Percentiles rank a stretch among this genome's conserved stretches.
phyloP scores from a whole-genome alignment of 1,284 basidiomycete genomes.

The Earliella scabrosa region DNA sequence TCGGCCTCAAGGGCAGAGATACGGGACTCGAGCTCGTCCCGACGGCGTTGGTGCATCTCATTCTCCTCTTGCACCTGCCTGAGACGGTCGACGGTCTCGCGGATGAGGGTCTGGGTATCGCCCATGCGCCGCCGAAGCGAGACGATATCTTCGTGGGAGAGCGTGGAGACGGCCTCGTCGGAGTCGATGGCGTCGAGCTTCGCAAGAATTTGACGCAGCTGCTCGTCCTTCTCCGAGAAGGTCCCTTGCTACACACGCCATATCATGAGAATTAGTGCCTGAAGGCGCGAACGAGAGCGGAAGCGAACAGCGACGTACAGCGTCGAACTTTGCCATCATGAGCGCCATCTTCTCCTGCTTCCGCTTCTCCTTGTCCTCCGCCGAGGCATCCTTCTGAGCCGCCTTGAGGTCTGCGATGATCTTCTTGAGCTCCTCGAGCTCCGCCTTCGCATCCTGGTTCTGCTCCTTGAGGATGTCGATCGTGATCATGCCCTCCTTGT shows the following conservation, averaged over 20 bases:
- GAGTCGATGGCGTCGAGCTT: slow-evolving; percentile 83
- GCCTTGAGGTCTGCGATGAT: slow-evolving; percentile 81
- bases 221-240: slow-evolving; percentile 93
- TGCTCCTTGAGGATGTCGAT: slow-evolving; percentile 97
- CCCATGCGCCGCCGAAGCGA: slow-evolving; percentile 85
- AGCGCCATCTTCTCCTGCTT: slow-evolving; percentile 99
- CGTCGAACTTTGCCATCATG: slow-evolving; percentile 99
- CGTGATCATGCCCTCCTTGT: slow-evolving; percentile 94
- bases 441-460: slow-evolving; percentile 85
- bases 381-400: slow-evolving; percentile 83
- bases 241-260: slow-evolving; percentile 66
- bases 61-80: slow-evolving; percentile 92
- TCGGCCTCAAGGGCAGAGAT: slow-evolving; percentile 86
- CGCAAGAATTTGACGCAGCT: slow-evolving; percentile 80
- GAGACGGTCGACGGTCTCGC: slow-evolving; percentile 90
- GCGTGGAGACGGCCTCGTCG: slow-evolving; percentile 54
- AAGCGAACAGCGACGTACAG: slow-evolving; percentile 56
- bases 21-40: slow-evolving; percentile 88
- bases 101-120: slow-evolving; percentile 85
- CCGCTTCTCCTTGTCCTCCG: slow-evolving; percentile 97
- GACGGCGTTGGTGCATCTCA: slow-evolving; percentile 82
- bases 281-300: slow-evolving; percentile 8
- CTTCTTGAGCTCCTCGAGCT: slow-evolving; percentile 90
- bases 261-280: slow-evolving; percentile 4
- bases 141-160: slow-evolving; percentile 80